phyloP scores from a whole-genome alignment of 257 asterid genomes.

The Solanum tarapatanum region DNA sequence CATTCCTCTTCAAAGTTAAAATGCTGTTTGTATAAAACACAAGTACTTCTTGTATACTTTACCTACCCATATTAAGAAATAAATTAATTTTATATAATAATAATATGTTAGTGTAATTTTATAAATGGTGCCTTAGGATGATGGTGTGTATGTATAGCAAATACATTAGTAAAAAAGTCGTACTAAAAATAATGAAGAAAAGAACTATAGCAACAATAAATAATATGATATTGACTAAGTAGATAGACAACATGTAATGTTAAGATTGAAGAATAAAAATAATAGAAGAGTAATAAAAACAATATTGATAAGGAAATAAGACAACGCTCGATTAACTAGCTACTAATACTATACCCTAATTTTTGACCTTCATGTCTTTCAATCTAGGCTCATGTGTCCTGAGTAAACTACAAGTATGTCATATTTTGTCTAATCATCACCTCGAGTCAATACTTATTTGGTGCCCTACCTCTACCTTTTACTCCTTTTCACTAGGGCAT shows the following conservation, averaged over 20 bases:
- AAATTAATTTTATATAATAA: too few species aligned
- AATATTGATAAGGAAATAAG: background rate
- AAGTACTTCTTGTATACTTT: background rate
- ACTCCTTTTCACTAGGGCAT: background rate
- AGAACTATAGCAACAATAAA: too few species aligned
- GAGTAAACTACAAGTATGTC: background rate
- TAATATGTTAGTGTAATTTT: background rate
- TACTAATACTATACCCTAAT: background rate
- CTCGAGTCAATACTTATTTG: fast-evolving
- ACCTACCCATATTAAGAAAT: background rate
- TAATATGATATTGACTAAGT: too few species aligned
- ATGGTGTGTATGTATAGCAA: background rate
- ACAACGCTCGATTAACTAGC: background rate
- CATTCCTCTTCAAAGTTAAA: background rate
- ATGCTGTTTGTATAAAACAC: background rate
- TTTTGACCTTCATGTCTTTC: background rate
- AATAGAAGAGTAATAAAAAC: background rate
- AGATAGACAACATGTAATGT: too few species aligned
- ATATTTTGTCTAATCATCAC: background rate
- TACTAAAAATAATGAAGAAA: too few species aligned
- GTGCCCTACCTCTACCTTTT: background rate
- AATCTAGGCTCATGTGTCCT: background rate
- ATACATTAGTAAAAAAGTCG: fast-evolving
- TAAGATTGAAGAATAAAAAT: too few species aligned
- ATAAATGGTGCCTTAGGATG: background rate